Conservation (phyloP, 2,329 filamentous ascomycete species). For the Cladosporium sphaerospermum region DNA sequence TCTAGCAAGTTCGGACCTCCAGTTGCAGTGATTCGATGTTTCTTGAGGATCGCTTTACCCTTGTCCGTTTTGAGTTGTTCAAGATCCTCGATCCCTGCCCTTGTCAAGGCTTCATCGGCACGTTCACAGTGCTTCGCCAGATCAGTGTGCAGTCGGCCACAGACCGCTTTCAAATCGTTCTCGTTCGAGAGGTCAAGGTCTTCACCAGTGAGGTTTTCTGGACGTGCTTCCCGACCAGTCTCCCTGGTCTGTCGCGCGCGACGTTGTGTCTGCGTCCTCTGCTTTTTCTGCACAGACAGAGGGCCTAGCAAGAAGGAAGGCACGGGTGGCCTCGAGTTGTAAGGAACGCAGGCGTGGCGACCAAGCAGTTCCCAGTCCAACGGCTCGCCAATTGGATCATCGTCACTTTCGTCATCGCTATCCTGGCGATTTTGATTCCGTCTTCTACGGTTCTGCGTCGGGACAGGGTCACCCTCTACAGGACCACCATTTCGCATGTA, state of each 20-base stretch:
- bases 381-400: constrained; percentile 63
- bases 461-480: constrained; percentile 41
- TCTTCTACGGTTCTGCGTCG: constrained; percentile 18
- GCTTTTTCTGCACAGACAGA: constrained; percentile 79
- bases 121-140: constrained; percentile 42
- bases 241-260: constrained; percentile 64
- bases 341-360: constrained; percentile 65
- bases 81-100: constrained; percentile 16
- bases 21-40: constrained; percentile 58
- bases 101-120: constrained; percentile 20
- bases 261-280: constrained; percentile 63
- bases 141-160: constrained; percentile 63
- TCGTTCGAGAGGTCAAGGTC: constrained; percentile 72
- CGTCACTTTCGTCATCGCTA: constrained; percentile 52
- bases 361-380: constrained; percentile 85
- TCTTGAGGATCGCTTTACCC: constrained; percentile 46
- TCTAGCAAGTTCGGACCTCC: constrained; percentile 73
- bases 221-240: constrained; percentile 61
- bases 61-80: constrained; percentile 35
- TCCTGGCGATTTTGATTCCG: constrained; percentile 11
- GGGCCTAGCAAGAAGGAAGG: constrained; percentile 83
- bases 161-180: constrained; percentile 72
- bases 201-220: constrained; percentile 67
- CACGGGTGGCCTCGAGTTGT: constrained; percentile 67
- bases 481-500: constrained; percentile 69